Conservation (phyloP, 345 rosid genomes). For the Aquilaria yunnanensis region DNA sequence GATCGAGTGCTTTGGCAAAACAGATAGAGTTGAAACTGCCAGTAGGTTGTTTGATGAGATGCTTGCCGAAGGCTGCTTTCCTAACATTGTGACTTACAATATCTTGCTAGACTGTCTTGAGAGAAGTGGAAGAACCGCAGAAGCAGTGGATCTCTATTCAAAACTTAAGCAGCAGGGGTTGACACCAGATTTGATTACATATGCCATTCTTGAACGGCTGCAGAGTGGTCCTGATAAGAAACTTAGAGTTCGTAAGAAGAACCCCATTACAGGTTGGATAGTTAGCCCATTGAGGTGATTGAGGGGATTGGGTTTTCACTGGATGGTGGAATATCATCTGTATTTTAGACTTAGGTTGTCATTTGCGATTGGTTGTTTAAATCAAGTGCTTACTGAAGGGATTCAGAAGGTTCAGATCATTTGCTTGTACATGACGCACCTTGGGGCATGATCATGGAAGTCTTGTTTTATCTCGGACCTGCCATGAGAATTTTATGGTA, state of each 20-base stretch:
- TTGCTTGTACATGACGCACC: too few relatives aligned
- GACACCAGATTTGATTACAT: conserved; percentile 82
- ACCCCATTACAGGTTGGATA: conserved; percentile 90
- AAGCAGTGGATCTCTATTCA: conserved; percentile 76
- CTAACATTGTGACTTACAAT: conserved; percentile 85
- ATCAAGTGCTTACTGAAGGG: too few relatives aligned
- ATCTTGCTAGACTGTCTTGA: conserved; percentile 86
- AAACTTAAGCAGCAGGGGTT: conserved; percentile 75
- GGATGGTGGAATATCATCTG: not conserved
- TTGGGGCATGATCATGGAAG: too few relatives aligned
- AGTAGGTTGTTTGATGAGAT: conserved; percentile 73
- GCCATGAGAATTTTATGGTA: too few relatives aligned
- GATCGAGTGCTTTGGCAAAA: conserved; percentile 92
- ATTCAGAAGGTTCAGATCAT: too few relatives aligned
- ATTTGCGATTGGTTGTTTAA: too few relatives aligned
- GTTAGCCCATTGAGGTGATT: conserved; percentile 61
- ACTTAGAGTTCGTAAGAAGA: conserved; percentile 61
- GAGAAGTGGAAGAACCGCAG: conserved; percentile 70
- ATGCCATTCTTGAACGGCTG: conserved; percentile 63
- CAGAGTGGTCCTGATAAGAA: conserved; percentile 68
- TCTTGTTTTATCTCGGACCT: too few relatives aligned
- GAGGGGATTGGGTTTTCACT: too few relatives aligned
- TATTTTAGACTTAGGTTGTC: too few relatives aligned
- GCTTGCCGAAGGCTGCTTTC: conserved; percentile 73
- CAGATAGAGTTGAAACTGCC: conserved; percentile 86